Evolutionary conservation across 2,329 filamentous ascomycete species (phyloP).

Genomic region (Neurospora crassa): DNA sequence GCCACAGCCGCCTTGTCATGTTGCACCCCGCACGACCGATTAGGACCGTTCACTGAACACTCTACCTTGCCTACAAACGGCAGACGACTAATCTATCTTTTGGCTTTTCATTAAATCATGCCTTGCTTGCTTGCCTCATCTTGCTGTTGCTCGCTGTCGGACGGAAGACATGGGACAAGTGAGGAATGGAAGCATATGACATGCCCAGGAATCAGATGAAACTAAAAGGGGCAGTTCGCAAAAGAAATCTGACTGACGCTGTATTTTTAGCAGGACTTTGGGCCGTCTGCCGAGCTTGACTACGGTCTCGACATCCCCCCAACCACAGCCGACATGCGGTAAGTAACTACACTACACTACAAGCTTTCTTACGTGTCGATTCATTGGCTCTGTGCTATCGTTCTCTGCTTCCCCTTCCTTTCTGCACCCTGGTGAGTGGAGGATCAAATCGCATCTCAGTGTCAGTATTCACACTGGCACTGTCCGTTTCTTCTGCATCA

Average conservation of each 20-base stretch:
- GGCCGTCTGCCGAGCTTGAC: conserved; percentile 3
- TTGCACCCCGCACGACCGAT: background rate
- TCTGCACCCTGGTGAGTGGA: background rate
- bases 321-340: background rate
- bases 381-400: background rate
- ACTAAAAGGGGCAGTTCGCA: background rate
- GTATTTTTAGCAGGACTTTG: conserved; percentile 1
- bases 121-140: background rate
- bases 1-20: background rate
- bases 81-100: background rate
- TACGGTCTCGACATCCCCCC: background rate
- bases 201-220: background rate
- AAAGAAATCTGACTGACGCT: background rate
- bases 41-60: background rate
- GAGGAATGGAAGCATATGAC: background rate
- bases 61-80: background rate
- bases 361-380: conserved; percentile 1
- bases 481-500: background rate
- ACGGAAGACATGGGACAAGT: background rate
- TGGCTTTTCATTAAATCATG: background rate
- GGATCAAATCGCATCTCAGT: background rate
- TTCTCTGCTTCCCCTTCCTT: background rate
- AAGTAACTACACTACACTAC: background rate
- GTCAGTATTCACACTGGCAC: background rate
- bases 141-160: background rate